A percentile compares a stretch with the other conserved stretches of the same genome.
Conservation (phyloP, 1,284 basidiomycete species). For the Rhodofomes roseus region DNA sequence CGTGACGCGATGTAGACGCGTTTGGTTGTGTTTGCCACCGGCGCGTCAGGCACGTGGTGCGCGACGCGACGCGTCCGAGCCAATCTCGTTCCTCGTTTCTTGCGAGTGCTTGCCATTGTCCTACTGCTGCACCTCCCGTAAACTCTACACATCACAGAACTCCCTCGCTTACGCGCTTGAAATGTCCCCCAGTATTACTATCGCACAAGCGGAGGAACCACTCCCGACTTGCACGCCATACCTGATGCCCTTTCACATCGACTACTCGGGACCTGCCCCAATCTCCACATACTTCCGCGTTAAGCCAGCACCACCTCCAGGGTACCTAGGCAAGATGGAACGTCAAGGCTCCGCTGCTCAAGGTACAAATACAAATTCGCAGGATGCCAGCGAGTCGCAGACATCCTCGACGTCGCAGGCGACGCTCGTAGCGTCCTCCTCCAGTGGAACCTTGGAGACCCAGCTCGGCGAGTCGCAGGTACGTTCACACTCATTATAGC, state of each 20-base stretch:
- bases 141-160: background rate
- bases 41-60: background rate
- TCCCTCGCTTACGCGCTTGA: too few species aligned
- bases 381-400: background rate
- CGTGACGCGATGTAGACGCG: background rate
- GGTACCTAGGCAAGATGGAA: constrained; percentile 26
- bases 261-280: constrained; percentile 65
- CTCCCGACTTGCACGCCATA: constrained; percentile 44
- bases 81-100: too few species aligned
- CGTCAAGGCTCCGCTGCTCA: background rate
- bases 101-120: background rate
- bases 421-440: constrained; percentile 14
- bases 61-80: background rate
- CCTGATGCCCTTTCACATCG: constrained; percentile 79
- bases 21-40: background rate
- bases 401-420: constrained; percentile 8
- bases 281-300: constrained; percentile 69
- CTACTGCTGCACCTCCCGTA: background rate
- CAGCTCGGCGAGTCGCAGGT: background rate
- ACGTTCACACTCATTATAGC: background rate
- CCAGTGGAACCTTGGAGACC: constrained; percentile 8
- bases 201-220: constrained; percentile 8
- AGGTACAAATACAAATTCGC: background rate
- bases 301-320: constrained; percentile 37
- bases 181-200: constrained; percentile 5